Base-by-base conservation (phyloP, 345 rosid species). In the Populus nigra region DNA sequence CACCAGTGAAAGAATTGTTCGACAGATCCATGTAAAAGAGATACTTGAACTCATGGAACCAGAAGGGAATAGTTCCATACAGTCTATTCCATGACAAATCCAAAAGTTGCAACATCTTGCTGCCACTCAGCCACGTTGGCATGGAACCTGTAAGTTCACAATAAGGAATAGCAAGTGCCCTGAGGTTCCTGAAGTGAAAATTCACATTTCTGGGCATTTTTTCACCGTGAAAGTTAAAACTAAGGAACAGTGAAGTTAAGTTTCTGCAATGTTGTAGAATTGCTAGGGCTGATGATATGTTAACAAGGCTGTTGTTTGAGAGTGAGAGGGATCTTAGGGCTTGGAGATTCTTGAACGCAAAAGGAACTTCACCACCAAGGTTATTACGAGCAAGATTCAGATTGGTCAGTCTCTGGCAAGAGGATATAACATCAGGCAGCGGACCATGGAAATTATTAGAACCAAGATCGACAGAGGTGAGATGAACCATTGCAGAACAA, bases 21-120 rank as follows among this genome's bases (percentile, higher is more conserved):
- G 78, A 83, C 10, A 84, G 69, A 84, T 62, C 80, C 71, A 86
- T 9, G 73, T 82, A 86, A 22, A 80, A 78, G 10, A 84, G 86
- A 57, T 0, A 31, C 0, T 50, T 65, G 75, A 86, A 84, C 33
- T 41, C 0, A 11, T 74, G 78, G 1, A 79, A 8, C 76, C 83
- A 79, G 2, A 22, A 1, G 8, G 83, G 83, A 73, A 83, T 55
- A 0, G 17, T 8, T 23, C 86, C 79, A 31, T 66, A 35, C 49
- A 83, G 65, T 23, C n/a, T 27, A 65, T 83, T 83, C 83, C 76
- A 3, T 1, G 81, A 73, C 41, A 83, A 55, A 57, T 80, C 81
- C 27, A 83, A 68, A 18, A 83, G 0, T 29, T 47, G 78, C 25
- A 83, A 47, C 49, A 18, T 69, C 23, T 63, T 1, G 22, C 83